Evolutionary conservation across 1,139 yeast species (phyloP), one percentile per base, ranked within the genome.

Genomic region (Geotrichum klebahnii): DNA sequence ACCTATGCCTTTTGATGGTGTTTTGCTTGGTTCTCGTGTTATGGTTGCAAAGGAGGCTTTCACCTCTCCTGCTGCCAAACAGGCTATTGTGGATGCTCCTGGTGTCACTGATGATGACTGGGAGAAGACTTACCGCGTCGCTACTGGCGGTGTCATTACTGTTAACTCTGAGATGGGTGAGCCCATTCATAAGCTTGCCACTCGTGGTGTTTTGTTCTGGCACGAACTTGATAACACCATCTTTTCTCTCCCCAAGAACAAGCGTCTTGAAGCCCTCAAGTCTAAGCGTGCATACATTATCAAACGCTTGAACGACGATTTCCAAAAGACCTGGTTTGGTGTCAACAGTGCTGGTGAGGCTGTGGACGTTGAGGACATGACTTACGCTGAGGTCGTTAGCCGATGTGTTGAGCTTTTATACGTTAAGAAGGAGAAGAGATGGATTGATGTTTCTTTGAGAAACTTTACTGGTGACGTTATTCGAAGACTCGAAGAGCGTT

Each of bases 81-180:
- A 82, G 69, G 90, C 95, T 49, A 92, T 94, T 73, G 90, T 89
- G 54, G 78, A 80, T 37, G 90, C 96, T 62, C 68, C 90, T 35
- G 99, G 99, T 80, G 95, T 88, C 54, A 76, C 82, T 28, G 97
- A 92, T 68, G 65, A 70, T 44, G 72, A 86, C 67, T 92, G 99
- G 99, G 98, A 92, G 72, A 78, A 78, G 64, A 87, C 97, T 47
- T 92, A 92, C 76, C 86, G 86, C 74, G 84, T 83, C 66, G 90
- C 97, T 63, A 83, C 97, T 55, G 98, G 98, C 73, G 98, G 98
- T 71, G 81, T 94, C 58, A 76, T 92, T 61, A 90, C 98, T 52
- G 98, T 92, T 56, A 80, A 86, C 67, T 90, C 97, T 29, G 99
- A 92, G 77, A 92, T 92, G 97, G 98, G 99, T 68, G 98, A 92